These are phyloP conservation scores for Phytophthora citricola DNA, from an alignment of 352 stramenopile genomes.

Conservation along the genomic window DNA sequence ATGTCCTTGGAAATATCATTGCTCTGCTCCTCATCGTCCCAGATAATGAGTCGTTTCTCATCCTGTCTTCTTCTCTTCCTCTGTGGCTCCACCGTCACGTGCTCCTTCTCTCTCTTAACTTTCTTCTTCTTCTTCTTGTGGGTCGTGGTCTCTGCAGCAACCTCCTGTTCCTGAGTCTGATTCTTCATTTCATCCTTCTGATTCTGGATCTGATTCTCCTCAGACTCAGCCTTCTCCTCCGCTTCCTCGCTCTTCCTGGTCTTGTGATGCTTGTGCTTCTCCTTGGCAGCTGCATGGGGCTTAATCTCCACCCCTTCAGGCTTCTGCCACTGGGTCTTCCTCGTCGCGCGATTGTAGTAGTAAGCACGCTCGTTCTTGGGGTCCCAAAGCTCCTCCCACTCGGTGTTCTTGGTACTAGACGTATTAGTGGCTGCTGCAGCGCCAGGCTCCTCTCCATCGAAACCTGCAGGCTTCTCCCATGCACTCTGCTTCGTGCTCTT, in stretches of 20 bases:
- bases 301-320: constrained; percentile 83
- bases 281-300: constrained; percentile 39
- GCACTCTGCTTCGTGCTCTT: constrained; percentile 86
- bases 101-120: constrained; percentile 39
- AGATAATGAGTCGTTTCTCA: constrained; percentile 84
- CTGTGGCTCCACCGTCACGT: constrained; percentile 24
- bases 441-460: constrained; percentile 58
- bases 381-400: constrained; percentile 90
- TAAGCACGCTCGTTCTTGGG: constrained; percentile 87
- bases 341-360: constrained; percentile 85
- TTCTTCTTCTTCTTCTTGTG: constrained; percentile 59
- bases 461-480: constrained; percentile 85
- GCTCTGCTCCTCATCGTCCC: constrained; percentile 72
- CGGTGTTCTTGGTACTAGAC: constrained; percentile 34
- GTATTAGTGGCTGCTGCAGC: constrained; percentile 3
- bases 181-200: constrained; percentile 11
- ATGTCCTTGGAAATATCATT: constrained; percentile 41
- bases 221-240: constrained; percentile 6
- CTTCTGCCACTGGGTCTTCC: constrained; percentile 86
- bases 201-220: constrained; percentile 22
- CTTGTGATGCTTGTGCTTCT: constrained; percentile 42
- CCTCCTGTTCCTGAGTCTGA: constrained; percentile 5
- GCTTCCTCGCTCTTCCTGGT: constrained; percentile 29
- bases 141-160: neutral
- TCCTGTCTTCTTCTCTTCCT: constrained; percentile 56